Base-by-base conservation (phyloP, 805 yeast genomes). In the Cyberlindnera meyerae region DNA sequence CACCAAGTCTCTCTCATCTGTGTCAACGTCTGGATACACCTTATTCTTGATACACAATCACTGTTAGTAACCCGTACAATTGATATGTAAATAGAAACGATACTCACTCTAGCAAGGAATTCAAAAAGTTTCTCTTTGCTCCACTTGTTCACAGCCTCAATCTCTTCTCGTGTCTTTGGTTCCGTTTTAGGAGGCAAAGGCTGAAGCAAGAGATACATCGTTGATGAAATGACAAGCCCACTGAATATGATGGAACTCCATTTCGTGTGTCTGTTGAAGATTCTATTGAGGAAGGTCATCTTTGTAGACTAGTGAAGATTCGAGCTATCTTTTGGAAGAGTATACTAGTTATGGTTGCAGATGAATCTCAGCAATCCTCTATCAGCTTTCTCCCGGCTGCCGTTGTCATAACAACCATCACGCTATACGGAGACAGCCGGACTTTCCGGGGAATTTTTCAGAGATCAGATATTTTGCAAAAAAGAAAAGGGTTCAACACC, bases 11-110 rank as follows among this genome's bases (percentile, higher is more conserved):
- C 27, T 33, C 25, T 17, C 21, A 2, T 14, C 18, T 17, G 40
- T 41, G 8, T 49, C 44, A 7, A 49, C 40, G 24, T 45, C 48
- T 11, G 52, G 50, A 20, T 42, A 44, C 5, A 49, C 45, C 20
- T 45, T 43, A 34, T 45, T 37, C 46, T 42, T n/a, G n/a, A n/a
- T n/a, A n/a, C n/a, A n/a, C n/a, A 29, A 12, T 8, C 16, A 29
- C 13, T n/a, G 35, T 36, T 37, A 33, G 36, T 33, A 18, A 13
- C 7, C n/a, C n/a, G n/a, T 8, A 17, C 22, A 8, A 17, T 6
- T 8, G 17, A 32, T 17, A 6, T 16, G 20, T 9, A 20, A 18
- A 9, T 6, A 9, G 28, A 12, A 22, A 18, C 6, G 18, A 12
- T n/a, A 42, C 49, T 22, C 21, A 48, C 52, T 29, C 40, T 38